These are phyloP conservation scores for Begonia peltatifolia DNA, from an alignment of 306 rosid genomes.

Conservation along the genomic window DNA sequence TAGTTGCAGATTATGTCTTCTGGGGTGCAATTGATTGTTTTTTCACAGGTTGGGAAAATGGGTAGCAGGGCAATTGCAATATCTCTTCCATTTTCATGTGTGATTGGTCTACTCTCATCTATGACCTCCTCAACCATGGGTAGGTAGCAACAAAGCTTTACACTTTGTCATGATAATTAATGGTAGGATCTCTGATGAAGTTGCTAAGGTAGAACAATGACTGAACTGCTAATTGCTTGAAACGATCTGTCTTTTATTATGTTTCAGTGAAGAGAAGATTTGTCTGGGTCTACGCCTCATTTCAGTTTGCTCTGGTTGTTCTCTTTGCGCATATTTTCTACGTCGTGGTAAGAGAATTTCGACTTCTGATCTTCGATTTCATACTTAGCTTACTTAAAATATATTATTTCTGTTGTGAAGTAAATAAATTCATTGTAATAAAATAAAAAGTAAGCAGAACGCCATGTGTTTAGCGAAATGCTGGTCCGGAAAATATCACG, in stretches of 20 bases:
- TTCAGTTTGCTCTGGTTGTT: constrained; percentile 75
- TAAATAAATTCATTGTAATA: too few relatives aligned
- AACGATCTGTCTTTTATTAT: neutral
- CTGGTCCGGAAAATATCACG: too few relatives aligned
- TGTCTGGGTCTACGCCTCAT: constrained; percentile 80
- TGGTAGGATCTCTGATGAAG: too few relatives aligned
- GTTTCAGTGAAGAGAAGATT: constrained; percentile 57
- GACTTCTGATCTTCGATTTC: constrained; percentile 3
- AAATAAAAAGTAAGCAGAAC: too few relatives aligned
- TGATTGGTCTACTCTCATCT: constrained; percentile 62
- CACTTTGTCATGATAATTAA: too few relatives aligned
- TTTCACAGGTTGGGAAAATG: constrained; percentile 58
- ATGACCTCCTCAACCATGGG: constrained; percentile 78
- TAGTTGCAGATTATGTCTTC: too few relatives aligned
- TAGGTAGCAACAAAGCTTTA: constrained; percentile 10
- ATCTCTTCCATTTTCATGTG: constrained; percentile 62
- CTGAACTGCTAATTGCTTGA: neutral
- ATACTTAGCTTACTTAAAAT: constrained; percentile 1
- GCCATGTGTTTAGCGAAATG: too few relatives aligned
- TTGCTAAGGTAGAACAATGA: too few relatives aligned
- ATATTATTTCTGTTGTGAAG: neutral
- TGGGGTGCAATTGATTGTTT: too few relatives aligned
- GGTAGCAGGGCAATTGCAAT: constrained; percentile 77
- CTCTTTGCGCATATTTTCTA: constrained; percentile 68
- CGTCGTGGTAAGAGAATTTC: constrained; percentile 47